Conservation (phyloP, 345 rosid genomes). For the Streptanthus diversifolius region DNA sequence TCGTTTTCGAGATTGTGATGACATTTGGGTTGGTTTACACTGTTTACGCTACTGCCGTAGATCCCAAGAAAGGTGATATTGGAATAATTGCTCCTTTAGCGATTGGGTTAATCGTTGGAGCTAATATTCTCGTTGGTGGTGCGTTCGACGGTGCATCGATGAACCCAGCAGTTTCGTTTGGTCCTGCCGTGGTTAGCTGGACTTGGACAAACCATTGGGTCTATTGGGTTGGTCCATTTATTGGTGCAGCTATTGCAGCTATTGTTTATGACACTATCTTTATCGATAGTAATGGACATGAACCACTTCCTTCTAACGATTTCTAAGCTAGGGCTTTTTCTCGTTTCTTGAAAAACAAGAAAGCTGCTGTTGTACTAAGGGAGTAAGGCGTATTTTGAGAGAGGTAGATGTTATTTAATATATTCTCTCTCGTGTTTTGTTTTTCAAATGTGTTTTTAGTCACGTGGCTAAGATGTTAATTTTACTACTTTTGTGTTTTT, state of each 20-base stretch:
- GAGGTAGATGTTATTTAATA: conserved; percentile 5
- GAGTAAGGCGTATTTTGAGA: background rate
- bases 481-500: background rate
- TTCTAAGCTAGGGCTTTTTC: conserved; percentile 29
- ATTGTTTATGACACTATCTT: conserved; percentile 56
- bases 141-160: conserved; percentile 90
- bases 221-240: conserved; percentile 86
- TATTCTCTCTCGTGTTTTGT: background rate
- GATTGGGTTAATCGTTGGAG: conserved; percentile 87
- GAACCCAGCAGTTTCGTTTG: conserved; percentile 95
- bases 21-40: conserved; percentile 92
- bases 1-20: conserved; percentile 91
- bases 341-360: conserved; percentile 2
- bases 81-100: conserved; percentile 86
- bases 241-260: conserved; percentile 76
- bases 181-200: conserved; percentile 96
- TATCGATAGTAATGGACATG: conserved; percentile 51
- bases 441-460: background rate
- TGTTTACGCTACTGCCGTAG: conserved; percentile 82
- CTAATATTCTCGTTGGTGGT: conserved; percentile 88
- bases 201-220: conserved; percentile 91
- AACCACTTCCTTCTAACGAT: conserved; percentile 63
- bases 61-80: conserved; percentile 80
- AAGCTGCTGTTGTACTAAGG: background rate
- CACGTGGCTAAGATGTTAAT: conserved; percentile 16